A percentile compares a stretch with the other conserved stretches of the same genome.
Conservation (phyloP, 108 stramenopile genomes). For the Nannochloropsis gaditana region DNA sequence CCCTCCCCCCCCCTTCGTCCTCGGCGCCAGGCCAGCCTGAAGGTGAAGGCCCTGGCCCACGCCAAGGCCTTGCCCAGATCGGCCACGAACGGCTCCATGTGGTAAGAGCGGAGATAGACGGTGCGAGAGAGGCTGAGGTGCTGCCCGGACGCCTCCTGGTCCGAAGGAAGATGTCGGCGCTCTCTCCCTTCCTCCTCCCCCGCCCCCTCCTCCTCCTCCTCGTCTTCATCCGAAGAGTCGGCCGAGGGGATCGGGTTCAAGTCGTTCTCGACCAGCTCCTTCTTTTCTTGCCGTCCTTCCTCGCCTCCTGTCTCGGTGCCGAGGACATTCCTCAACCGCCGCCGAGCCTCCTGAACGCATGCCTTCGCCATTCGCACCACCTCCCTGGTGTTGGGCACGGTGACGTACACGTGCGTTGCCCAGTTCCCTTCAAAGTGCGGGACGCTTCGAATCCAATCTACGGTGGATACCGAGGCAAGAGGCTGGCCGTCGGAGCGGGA, state of each 20-base stretch:
- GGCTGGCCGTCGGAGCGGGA: not conserved
- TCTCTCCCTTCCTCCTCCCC: slow-evolving; percentile 15
- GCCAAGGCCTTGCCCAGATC: not conserved
- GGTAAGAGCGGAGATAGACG: slow-evolving; percentile 12
- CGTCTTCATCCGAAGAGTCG: not conserved
- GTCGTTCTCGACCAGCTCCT: not conserved
- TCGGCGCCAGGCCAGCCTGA: not conserved
- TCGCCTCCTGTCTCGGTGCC: not conserved
- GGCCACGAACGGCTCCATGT: not conserved
- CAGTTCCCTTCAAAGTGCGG: slow-evolving; percentile 17
- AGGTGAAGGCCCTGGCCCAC: not conserved
- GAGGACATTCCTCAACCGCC: not conserved
- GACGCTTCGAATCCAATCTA: slow-evolving; percentile 14
- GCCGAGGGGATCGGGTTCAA: not conserved
- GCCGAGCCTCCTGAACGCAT: not conserved
- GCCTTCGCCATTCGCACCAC: slow-evolving; percentile 9
- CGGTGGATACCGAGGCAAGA: not conserved
- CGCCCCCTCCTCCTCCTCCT: not conserved
- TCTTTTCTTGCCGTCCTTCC: not conserved
- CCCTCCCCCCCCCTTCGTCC: not conserved
- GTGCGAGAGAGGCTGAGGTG: slow-evolving; percentile 12
- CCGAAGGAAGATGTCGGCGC: not conserved
- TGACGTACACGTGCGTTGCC: not conserved
- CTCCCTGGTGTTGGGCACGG: not conserved
- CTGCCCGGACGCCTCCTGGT: not conserved